phyloP scores from a whole-genome alignment of 495 filamentous ascomycete genomes.

The Aspergillus biplanus region DNA sequence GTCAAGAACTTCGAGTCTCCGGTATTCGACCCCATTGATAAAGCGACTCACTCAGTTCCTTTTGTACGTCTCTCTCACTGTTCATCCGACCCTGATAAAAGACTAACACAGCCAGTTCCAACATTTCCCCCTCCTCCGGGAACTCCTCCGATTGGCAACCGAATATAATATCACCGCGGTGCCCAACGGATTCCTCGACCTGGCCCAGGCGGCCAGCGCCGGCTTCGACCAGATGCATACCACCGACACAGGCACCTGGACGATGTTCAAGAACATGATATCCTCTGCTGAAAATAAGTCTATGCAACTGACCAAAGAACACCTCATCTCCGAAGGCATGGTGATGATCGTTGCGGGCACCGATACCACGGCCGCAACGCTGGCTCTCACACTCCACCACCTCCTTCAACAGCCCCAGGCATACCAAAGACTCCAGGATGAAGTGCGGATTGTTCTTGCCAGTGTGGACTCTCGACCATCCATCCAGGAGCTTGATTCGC shows the following conservation, averaged over 20 bases:
- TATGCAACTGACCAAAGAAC: constrained; percentile 53
- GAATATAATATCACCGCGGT: neutral
- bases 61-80: neutral
- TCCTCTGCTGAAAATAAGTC: neutral
- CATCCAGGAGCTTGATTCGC: constrained; percentile 40
- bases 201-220: neutral
- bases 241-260: constrained; percentile 1
- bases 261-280: constrained; percentile 10
- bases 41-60: constrained; percentile 1
- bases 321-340: constrained; percentile 61
- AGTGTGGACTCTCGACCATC: constrained; percentile 41
- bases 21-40: constrained; percentile 3
- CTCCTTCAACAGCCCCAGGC: constrained; percentile 43
- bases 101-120: neutral
- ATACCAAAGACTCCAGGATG: constrained; percentile 35
- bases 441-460: constrained; percentile 46
- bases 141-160: neutral
- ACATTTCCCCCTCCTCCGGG: constrained; percentile 3
- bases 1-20: constrained; percentile 1
- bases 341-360: constrained; percentile 38
- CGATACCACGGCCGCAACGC: constrained; percentile 19
- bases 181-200: constrained; percentile 2
- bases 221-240: constrained; percentile 1
- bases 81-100: neutral
- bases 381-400: constrained; percentile 52